Evolutionary conservation across 805 yeast species (phyloP), one percentile per base, ranked within the genome.

Genomic region (Pichia phayaonensis): DNA sequence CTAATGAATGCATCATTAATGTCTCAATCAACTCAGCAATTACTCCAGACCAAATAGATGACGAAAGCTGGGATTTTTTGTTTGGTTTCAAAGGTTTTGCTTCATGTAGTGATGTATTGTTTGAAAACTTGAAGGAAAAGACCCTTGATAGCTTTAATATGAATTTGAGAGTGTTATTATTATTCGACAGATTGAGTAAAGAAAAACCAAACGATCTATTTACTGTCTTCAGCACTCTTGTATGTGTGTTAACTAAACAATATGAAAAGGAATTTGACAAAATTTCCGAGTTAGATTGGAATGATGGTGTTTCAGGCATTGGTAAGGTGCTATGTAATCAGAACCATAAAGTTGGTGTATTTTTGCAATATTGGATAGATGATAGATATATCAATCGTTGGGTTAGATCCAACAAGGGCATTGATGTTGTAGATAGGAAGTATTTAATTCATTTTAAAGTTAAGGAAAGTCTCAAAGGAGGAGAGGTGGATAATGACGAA

Each of bases 11-110:
- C 36, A 48, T 48, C n/a, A n/a, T 36, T 22, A 59, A 56, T 38
- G 70, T 67, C 10, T 61, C 66, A 2, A 44, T 67, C 22, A 65
- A 70, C 18, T 58, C 64, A 52, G 70, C 70, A 22, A 57, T 65
- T 41, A 58, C 52, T 24, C 54, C 64, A 5, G 61, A 61, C 46
- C 53, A 60, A 20, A 59, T 66, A 38, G 60, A 57, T 24, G 58
- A 54, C 3, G 52, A 54, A 29, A 58, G 52, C 1, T 59, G 55
- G 47, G 63, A 63, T 44, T 63, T 62, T 23, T 44, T 63, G 13
- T 62, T 56, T 38, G 64, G 68, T 10, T 45, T 54, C 48, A 52
- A 34, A 45, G 15, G 53, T 43, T n/a, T 59, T 53, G 16, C 56
- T 54, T 40, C 62, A 55, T 41, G 67, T 60, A 18, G 63, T 44